phyloP scores from a whole-genome alignment of 2,329 filamentous ascomycete genomes.

The Amphichorda felina region DNA sequence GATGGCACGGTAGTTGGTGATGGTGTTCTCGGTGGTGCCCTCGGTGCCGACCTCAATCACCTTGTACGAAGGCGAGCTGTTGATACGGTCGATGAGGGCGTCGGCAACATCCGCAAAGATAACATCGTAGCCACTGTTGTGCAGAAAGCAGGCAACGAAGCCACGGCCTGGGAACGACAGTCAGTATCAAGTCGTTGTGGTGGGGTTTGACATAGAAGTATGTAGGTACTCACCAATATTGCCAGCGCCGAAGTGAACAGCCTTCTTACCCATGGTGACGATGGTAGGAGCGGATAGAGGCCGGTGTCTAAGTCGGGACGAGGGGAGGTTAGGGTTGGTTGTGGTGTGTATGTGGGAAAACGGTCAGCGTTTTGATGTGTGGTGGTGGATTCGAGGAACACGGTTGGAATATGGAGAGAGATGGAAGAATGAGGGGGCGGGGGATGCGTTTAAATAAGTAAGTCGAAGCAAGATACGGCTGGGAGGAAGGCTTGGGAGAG shows the following conservation, averaged over 20 bases:
- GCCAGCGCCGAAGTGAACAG: slow-evolving; percentile 76
- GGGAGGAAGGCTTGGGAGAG: background rate
- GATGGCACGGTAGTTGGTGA: slow-evolving; percentile 94
- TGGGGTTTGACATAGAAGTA: background rate
- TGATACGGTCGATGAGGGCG: slow-evolving; percentile 66
- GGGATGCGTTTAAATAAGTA: background rate
- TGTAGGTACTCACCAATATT: slow-evolving; percentile 53
- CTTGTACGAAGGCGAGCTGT: slow-evolving; percentile 65
- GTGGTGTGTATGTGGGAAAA: background rate
- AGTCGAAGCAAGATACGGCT: background rate
- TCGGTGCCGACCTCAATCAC: slow-evolving; percentile 88
- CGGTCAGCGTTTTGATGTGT: slow-evolving; percentile 1
- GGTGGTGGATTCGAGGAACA: background rate
- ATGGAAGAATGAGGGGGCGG: background rate
- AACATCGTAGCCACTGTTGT: slow-evolving; percentile 91
- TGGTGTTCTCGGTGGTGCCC: slow-evolving; percentile 67
- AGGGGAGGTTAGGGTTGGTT: too few relatives aligned
- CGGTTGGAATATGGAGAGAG: background rate
- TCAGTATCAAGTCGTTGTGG: slow-evolving; percentile 6
- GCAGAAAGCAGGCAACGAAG: slow-evolving; percentile 83
- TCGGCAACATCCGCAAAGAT: slow-evolving; percentile 94
- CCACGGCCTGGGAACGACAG: slow-evolving; percentile 44
- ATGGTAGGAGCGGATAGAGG: too few relatives aligned
- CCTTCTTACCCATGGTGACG: slow-evolving; percentile 44
- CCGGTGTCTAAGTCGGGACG: too few relatives aligned